Evolutionary conservation across 2,329 filamentous ascomycete species (phyloP).

Genomic region (Cladosporium sp.): DNA sequence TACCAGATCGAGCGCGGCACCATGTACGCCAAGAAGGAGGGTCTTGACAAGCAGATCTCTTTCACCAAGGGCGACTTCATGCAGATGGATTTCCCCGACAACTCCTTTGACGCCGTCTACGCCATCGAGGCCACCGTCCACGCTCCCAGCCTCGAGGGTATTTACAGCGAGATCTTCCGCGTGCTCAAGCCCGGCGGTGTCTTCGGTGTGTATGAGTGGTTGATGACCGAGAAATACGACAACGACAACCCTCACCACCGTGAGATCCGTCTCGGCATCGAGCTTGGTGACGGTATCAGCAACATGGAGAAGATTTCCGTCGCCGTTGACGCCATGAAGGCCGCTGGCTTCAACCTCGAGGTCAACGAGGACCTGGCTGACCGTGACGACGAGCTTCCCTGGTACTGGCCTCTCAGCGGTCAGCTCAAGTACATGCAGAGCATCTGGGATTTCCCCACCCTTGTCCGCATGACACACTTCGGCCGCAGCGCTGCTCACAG

Average conservation of each 20-base stretch:
- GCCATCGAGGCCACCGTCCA: constrained; percentile 97
- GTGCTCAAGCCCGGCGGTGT: constrained; percentile 93
- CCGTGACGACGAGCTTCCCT: constrained; percentile 70
- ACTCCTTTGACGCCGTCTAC: constrained; percentile 91
- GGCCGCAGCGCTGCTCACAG: constrained; percentile 72
- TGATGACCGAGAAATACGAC: constrained; percentile 96
- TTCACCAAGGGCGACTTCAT: constrained; percentile 98
- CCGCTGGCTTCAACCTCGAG: constrained; percentile 79
- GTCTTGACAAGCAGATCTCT: constrained; percentile 70
- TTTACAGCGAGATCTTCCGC: constrained; percentile 91
- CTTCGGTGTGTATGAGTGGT: constrained; percentile 98
- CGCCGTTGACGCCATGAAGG: constrained; percentile 75
- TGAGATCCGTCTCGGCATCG: constrained; percentile 87
- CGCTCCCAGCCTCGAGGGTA: constrained; percentile 81
- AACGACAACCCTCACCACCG: constrained; percentile 82
- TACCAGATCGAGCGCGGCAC: constrained; percentile 97
- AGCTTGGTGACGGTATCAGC: constrained; percentile 92
- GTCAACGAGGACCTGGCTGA: constrained; percentile 83
- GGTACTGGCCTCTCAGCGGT: constrained; percentile 91
- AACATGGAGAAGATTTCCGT: constrained; percentile 92
- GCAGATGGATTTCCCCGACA: constrained; percentile 95
- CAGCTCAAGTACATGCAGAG: constrained; percentile 78
- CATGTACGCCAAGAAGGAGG: constrained; percentile 76
- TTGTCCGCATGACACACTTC: constrained; percentile 82
- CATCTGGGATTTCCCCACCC: constrained; percentile 75